Conservation (phyloP, 495 filamentous ascomycete species). For the Echria macrotheca region DNA sequence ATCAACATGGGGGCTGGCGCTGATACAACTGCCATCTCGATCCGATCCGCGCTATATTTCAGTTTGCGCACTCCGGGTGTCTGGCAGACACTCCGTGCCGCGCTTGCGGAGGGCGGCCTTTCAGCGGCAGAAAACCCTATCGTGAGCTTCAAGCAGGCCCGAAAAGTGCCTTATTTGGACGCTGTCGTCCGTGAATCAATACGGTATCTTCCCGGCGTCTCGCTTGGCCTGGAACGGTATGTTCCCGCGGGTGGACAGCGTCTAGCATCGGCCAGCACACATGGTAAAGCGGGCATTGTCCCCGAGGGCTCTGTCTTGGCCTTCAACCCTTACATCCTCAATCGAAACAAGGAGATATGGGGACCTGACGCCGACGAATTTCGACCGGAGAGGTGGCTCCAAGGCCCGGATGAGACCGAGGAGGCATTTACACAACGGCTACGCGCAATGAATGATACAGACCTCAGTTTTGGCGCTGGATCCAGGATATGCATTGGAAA, state of each 20-base stretch:
- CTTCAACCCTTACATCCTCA: conserved; percentile 36
- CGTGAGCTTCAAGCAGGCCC: conserved; percentile 12
- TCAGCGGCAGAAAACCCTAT: neutral
- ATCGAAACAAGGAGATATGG: conserved; percentile 33
- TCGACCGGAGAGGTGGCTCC: conserved; percentile 50
- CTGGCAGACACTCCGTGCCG: conserved; percentile 33
- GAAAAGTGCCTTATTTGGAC: conserved; percentile 38
- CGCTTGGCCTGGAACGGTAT: conserved; percentile 40
- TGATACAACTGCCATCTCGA: conserved; percentile 49
- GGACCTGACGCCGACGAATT: conserved; percentile 46
- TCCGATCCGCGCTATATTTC: conserved; percentile 48
- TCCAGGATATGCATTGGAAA: conserved; percentile 37
- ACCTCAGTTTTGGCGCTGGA: conserved; percentile 38
- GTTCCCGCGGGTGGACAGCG: conserved; percentile 36
- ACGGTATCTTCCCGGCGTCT: conserved; percentile 45
- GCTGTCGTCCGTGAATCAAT: conserved; percentile 50
- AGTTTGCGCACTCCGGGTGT: conserved; percentile 40
- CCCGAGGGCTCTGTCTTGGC: conserved; percentile 31
- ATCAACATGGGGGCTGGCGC: conserved; percentile 45
- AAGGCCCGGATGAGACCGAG: conserved; percentile 16
- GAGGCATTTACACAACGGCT: conserved; percentile 24
- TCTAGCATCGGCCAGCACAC: conserved; percentile 9
- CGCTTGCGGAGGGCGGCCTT: conserved; percentile 27
- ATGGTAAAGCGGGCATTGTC: conserved; percentile 30
- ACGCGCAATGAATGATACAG: conserved; percentile 24